Conservation (phyloP, 2,329 filamentous ascomycete genomes). For the Trichoderma gracile region DNA sequence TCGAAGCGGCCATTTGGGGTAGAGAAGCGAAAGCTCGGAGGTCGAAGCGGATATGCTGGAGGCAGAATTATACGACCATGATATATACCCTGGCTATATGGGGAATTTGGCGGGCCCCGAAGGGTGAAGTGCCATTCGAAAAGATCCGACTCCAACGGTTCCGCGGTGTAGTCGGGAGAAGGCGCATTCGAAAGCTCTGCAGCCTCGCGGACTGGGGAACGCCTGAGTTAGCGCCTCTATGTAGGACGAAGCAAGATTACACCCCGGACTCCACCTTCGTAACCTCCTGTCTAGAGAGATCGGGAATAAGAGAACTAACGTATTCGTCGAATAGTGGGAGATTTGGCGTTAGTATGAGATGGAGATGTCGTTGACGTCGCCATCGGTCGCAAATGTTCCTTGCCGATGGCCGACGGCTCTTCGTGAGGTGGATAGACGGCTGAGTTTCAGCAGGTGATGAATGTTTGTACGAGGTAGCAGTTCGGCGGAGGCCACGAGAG, state of each 20-base stretch:
- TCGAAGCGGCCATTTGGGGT: constrained; percentile 93
- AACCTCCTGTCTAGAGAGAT: neutral
- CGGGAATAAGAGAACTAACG: constrained; percentile 50
- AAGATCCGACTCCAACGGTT: constrained; percentile 83
- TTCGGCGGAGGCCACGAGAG: neutral
- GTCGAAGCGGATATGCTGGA: constrained; percentile 84
- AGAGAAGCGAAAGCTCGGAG: constrained; percentile 92
- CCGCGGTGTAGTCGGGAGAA: constrained; percentile 81
- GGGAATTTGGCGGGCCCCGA: constrained; percentile 79
- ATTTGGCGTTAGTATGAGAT: constrained; percentile 67
- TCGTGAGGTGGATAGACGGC: neutral
- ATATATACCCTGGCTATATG: constrained; percentile 81
- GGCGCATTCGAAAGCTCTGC: constrained; percentile 78
- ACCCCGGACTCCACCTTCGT: neutral
- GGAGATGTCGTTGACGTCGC: constrained; percentile 34
- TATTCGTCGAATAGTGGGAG: constrained; percentile 82
- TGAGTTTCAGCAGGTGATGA: neutral
- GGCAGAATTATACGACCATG: constrained; percentile 94
- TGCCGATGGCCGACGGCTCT: neutral
- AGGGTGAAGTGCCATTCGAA: constrained; percentile 99
- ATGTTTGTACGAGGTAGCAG: neutral
- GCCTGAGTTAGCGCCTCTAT: constrained; percentile 10
- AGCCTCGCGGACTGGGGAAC: constrained; percentile 75
- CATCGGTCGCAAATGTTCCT: constrained; percentile 8
- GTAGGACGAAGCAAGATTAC: neutral